Base-by-base conservation (phyloP, 331 rosid species). In the Malus hybrid region DNA sequence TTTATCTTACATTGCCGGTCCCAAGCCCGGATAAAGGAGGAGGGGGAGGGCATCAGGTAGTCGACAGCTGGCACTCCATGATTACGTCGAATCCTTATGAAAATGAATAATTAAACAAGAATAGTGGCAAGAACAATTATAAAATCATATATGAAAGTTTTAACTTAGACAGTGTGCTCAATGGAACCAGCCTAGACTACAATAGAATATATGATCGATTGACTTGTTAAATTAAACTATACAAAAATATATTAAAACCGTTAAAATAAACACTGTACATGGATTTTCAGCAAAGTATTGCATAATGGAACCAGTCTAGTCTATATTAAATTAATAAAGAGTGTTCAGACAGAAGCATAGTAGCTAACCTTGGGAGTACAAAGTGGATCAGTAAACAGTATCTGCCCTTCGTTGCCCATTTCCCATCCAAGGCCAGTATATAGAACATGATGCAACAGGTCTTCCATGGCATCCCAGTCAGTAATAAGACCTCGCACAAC, bases 391-490 rank as follows among this genome's bases (percentile, higher is more conserved):
- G 98, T 90, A 78, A 93, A 93, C 59, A 93, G 74, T 71, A 93
- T 87, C 74, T 93, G 98, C 19, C 98, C 98, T 85, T 93, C 98
- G 81, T 91, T 91, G 74, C 98, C 98, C 7, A 91, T 87, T 84
- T 91, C 98, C 98, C 98, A 93, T 78, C 98, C 98, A 72, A 93
- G 98, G 62, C 97, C 98, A 69, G 90, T 75, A 54, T 93, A 93
- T 52, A 93, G 80, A 27, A 91, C 85, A 87, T 93, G 89, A 80
- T 88, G 90, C 87, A 93, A 84, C 85, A 93, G 80, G 81, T 93
- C 98, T 84, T 93, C 98, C 96, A 93, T 85, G 22, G 98, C 97
- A 87, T 93, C 98, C 98, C 98, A 93, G 73, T 93, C 98, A 75
- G 86, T 90, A 63, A 93, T 80, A 73, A 86, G 79, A 60, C 97